phyloP scores from a whole-genome alignment of 805 yeast species.

The Sugiyamaella valdiviana region DNA sequence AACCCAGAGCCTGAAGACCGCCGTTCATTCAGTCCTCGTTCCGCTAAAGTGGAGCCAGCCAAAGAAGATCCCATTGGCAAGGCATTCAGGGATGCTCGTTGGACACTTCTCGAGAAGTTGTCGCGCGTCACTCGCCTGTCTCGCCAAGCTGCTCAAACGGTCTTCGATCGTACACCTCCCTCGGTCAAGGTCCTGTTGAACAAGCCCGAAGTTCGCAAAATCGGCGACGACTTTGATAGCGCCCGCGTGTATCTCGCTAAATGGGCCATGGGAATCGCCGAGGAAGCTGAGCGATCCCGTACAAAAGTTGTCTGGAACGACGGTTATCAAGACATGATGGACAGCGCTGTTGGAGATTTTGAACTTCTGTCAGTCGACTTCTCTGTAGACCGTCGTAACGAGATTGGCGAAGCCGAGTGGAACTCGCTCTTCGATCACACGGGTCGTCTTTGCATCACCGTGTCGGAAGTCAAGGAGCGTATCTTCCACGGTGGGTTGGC shows the following conservation, averaged over 20 bases:
- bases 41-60: slow-evolving; percentile 29
- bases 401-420: slow-evolving; percentile 75
- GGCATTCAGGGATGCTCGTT: slow-evolving; percentile 62
- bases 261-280: slow-evolving; percentile 93
- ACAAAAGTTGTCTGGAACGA: slow-evolving; percentile 35
- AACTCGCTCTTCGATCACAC: slow-evolving; percentile 68
- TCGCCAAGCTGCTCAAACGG: slow-evolving; percentile 55
- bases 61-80: slow-evolving; percentile 38
- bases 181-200: slow-evolving; percentile 52
- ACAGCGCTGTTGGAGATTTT: slow-evolving; percentile 33
- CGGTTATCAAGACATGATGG: slow-evolving; percentile 26
- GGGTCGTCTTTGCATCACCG: slow-evolving; percentile 71
- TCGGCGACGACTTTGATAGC: slow-evolving; percentile 87
- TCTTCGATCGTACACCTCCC: slow-evolving; percentile 52
- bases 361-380: slow-evolving; percentile 39
- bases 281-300: slow-evolving; percentile 66
- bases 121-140: slow-evolving; percentile 69
- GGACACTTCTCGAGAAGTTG: slow-evolving; percentile 79
- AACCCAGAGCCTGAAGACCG: slow-evolving; percentile 70
- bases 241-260: slow-evolving; percentile 89
- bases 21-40: slow-evolving; percentile 48
- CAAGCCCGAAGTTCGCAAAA: slow-evolving; percentile 71
- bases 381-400: slow-evolving; percentile 63
- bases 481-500: slow-evolving; percentile 87
- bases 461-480: slow-evolving; percentile 68